Percentiles rank a stretch among this genome's conserved stretches.
These are phyloP conservation scores for Hymenotorrendiella dingleyae DNA, from an alignment of 2,329 filamentous ascomycete genomes.

Conservation along the genomic window DNA sequence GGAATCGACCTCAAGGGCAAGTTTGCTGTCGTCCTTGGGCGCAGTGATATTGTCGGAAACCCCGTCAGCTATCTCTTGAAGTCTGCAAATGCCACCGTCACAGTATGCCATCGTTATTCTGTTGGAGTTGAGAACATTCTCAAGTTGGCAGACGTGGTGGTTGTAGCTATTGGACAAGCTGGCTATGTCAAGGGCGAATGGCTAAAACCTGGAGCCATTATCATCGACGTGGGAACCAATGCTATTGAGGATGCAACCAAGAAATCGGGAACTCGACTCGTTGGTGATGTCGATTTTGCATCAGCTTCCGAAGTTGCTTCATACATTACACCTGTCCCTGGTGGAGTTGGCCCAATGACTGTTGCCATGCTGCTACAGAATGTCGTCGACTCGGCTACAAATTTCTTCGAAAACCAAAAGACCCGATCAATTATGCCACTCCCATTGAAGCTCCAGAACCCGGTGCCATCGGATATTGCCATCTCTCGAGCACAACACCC, in stretches of 20 bases:
- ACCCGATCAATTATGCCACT: conserved; percentile 73
- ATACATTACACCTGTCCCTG: conserved; percentile 90
- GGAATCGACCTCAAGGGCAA: conserved; percentile 83
- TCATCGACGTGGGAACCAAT: conserved; percentile 97
- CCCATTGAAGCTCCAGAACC: conserved; percentile 70
- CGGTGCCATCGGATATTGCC: conserved; percentile 93
- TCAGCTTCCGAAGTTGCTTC: conserved; percentile 80
- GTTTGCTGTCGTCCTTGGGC: conserved; percentile 87
- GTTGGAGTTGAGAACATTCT: conserved; percentile 65
- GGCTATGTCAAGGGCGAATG: conserved; percentile 90
- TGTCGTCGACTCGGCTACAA: conserved; percentile 77
- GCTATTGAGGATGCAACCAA: conserved; percentile 83
- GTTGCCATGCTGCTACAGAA: conserved; percentile 98
- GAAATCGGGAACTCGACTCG: conserved; percentile 87
- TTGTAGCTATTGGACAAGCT: conserved; percentile 85
- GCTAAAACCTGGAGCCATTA: conserved; percentile 89
- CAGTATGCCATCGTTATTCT: conserved; percentile 90
- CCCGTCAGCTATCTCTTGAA: conserved; percentile 93
- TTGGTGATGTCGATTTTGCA: conserved; percentile 92
- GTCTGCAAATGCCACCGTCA: conserved; percentile 94
- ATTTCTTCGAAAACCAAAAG: conserved; percentile 79
- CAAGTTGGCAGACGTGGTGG: conserved; percentile 79
- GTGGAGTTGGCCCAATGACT: conserved; percentile 97
- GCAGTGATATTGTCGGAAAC: conserved; percentile 96
- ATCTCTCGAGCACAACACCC: conserved; percentile 84